Conservation (phyloP, 2,329 filamentous ascomycete genomes). For the Aureobasidium subglaciale region DNA sequence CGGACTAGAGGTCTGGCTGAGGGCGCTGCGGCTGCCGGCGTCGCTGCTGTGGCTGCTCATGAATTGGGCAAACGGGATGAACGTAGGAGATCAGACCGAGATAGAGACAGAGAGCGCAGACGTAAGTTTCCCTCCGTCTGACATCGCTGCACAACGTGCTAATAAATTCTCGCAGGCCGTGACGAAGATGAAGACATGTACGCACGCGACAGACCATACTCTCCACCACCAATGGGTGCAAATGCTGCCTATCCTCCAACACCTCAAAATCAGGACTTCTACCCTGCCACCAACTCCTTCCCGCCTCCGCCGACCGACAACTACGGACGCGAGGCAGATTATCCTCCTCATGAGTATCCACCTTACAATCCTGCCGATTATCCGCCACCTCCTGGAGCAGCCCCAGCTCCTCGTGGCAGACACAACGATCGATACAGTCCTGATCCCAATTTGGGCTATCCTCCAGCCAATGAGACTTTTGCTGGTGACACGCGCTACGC, state of each 20-base stretch:
- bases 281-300: constrained; percentile 42
- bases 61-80: constrained; percentile 51
- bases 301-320: constrained; percentile 35
- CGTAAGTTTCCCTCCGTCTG: constrained; percentile 35
- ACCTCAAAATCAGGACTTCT: constrained; percentile 29
- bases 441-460: constrained; percentile 23
- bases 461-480: constrained; percentile 27
- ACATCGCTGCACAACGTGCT: background rate
- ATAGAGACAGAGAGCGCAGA: constrained; percentile 28
- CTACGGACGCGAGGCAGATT: constrained; percentile 26
- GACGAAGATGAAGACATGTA: constrained; percentile 24
- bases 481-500: constrained; percentile 27
- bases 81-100: constrained; percentile 44
- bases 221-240: constrained; percentile 30
- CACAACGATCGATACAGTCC: constrained; percentile 24
- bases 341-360: constrained; percentile 23
- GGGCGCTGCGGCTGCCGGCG: constrained; percentile 51
- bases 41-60: constrained; percentile 48
- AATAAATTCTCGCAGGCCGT: constrained; percentile 16
- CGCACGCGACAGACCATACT: constrained; percentile 25
- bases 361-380: constrained; percentile 42
- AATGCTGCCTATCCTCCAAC: constrained; percentile 24
- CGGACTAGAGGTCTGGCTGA: constrained; percentile 46
- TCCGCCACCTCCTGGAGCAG: constrained; percentile 26
- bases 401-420: constrained; percentile 21